Conservation (phyloP, 176 grass and related monocot species). For the Eremochloa ophiuroides region DNA sequence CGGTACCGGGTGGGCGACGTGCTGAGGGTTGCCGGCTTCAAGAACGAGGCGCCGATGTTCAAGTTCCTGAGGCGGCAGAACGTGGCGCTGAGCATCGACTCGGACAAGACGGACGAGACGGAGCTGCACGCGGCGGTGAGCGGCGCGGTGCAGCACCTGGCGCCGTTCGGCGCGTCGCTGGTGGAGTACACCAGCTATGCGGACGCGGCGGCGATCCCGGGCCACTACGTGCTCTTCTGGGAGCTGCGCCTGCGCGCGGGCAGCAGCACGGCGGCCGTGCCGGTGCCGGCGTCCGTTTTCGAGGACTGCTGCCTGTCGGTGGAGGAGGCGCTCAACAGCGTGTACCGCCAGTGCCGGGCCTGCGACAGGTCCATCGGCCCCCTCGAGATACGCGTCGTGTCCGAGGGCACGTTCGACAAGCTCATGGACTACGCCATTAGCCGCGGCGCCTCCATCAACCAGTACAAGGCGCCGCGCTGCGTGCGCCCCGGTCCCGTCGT, state of each 20-base stretch:
- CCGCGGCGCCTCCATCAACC: constrained; percentile 91
- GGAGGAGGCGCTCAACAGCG: constrained; percentile 88
- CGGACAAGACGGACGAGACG: constrained; percentile 96
- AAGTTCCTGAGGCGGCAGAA: constrained; percentile 84
- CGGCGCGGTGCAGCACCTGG: constrained; percentile 63
- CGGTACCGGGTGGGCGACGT: constrained; percentile 97
- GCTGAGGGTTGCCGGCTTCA: constrained; percentile 75
- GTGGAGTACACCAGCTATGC: constrained; percentile 97
- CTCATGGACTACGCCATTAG: constrained; percentile 97
- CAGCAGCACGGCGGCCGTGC: constrained; percentile 57
- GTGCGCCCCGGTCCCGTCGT: constrained; percentile 73
- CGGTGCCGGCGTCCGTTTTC: constrained; percentile 75
- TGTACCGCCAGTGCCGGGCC: constrained; percentile 83
- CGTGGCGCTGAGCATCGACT: constrained; percentile 87
- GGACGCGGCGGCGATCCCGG: constrained; percentile 61
- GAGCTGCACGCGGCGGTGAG: constrained; percentile 91
- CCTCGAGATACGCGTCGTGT: constrained; percentile 83
- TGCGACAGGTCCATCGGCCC: constrained; percentile 82
- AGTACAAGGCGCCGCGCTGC: constrained; percentile 97
- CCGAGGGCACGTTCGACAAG: constrained; percentile 96
- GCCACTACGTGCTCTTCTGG: constrained; percentile 98
- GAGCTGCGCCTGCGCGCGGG: constrained; percentile 62
- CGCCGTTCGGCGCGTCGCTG: constrained; percentile 69
- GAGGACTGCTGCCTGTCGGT: constrained; percentile 95
- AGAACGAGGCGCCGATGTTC: constrained; percentile 94